phyloP scores from a whole-genome alignment of 331 rosid species.

The Cydonia oblonga region DNA sequence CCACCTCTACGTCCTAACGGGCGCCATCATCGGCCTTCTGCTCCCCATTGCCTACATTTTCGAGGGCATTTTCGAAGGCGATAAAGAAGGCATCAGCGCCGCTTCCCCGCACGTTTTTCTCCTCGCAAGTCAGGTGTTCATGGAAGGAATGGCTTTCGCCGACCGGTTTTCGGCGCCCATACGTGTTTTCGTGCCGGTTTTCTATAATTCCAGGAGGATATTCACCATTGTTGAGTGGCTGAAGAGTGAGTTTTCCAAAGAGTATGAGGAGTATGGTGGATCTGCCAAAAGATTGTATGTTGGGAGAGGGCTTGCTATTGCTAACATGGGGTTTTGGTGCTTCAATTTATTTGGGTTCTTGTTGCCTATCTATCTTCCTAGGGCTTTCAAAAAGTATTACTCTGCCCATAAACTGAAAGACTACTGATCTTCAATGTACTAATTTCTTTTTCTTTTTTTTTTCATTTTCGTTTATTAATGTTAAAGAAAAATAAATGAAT shows the following conservation, averaged over 20 bases:
- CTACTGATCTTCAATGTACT: not conserved
- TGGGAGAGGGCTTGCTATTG: slow-evolving; percentile 64
- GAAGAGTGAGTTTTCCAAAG: slow-evolving; percentile 45
- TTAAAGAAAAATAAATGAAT: not conserved
- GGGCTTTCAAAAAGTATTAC: slow-evolving; percentile 59
- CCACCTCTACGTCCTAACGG: slow-evolving; percentile 25
- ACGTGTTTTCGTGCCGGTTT: slow-evolving; percentile 63
- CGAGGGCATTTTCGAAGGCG: slow-evolving; percentile 56
- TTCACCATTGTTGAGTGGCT: slow-evolving; percentile 63
- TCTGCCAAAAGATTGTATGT: slow-evolving; percentile 27
- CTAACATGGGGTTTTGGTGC: slow-evolving; percentile 56
- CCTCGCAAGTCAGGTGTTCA: slow-evolving; percentile 62
- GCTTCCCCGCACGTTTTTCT: slow-evolving; percentile 77
- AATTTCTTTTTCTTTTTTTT: not conserved
- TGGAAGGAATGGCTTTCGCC: slow-evolving; percentile 59
- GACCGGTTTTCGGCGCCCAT: slow-evolving; percentile 46
- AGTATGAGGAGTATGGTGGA: slow-evolving; percentile 27
- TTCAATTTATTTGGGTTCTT: slow-evolving; percentile 80
- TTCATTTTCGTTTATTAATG: not conserved
- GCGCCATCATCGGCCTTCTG: slow-evolving; percentile 49
- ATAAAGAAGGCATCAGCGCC: slow-evolving; percentile 63
- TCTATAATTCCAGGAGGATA: slow-evolving; percentile 57
- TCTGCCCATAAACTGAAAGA: slow-evolving; percentile 24
- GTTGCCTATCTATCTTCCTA: slow-evolving; percentile 81
- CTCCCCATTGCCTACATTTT: slow-evolving; percentile 61